Base-by-base conservation (phyloP, 345 rosid genomes). In the Lepidium aucheri region DNA sequence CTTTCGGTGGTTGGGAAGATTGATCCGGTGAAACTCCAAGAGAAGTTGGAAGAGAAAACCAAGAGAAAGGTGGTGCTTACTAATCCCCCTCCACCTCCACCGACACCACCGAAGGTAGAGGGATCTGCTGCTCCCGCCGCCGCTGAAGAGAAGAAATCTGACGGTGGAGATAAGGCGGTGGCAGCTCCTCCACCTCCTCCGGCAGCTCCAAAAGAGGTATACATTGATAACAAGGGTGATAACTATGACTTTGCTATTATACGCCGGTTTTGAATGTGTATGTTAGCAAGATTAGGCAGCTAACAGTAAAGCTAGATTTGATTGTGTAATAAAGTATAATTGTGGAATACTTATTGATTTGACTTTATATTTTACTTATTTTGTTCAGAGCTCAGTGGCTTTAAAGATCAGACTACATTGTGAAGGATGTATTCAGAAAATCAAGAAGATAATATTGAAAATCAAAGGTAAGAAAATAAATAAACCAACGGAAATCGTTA, bases 1-100 rank as follows among this genome's bases (percentile, higher is more conserved):
- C 72, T 94, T 28, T 78, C 82, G 26, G 96, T 94, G 35, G 73
- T 46, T 11, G 99, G 99, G 0, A 80, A 85, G 58, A 80, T 88
- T 1, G 88, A 94, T 49, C 99, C 99, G 8, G 56, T 54, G 9
- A 60, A 79, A 67, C 61, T 88, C 61, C 69, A 52, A 16, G 77
- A 75, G 28, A 68, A 73, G 33, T 69, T 72, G 34, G 83, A 69
- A 51, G 84, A 81, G 67, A 86, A 82, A 75, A 72, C 72, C 0
- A 86, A 91, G 73, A 83, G 84, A 81, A 78, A 81, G 44, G 79
- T 79, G 15, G 84, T 70, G 1, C 82, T 81, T 18, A 4, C 74
- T 6, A 77, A 77, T 50, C 84, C 82, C 64, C 96, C 79, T 44
- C 84, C 84, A 68, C 96, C 79, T 10, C 80, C 84, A 52, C 74